phyloP scores from a whole-genome alignment of 1,139 yeast species.

The Suhomyces choctaworum region DNA sequence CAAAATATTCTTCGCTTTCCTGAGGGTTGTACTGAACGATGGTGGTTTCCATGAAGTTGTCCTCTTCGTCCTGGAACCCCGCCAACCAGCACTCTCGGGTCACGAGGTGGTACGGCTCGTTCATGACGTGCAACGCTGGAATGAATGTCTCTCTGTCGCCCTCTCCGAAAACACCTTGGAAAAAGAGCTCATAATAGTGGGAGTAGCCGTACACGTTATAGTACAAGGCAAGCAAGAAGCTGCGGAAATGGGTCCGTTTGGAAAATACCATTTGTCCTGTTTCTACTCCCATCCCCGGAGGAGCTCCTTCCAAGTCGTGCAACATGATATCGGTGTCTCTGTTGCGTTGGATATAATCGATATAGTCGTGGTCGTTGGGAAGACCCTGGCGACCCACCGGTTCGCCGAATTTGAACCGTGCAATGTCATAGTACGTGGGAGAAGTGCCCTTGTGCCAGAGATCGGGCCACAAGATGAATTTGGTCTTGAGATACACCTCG shows the following conservation, averaged over 20 bases:
- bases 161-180: slow-evolving; percentile 39
- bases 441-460: slow-evolving; percentile 25
- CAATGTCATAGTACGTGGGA: slow-evolving; percentile 20
- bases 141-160: slow-evolving; percentile 44
- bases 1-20: slow-evolving; percentile 14
- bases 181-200: slow-evolving; percentile 33
- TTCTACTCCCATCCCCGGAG: slow-evolving; percentile 32
- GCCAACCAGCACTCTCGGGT: slow-evolving; percentile 20
- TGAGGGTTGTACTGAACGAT: slow-evolving; percentile 23
- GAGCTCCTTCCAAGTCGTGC: slow-evolving; percentile 37
- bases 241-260: slow-evolving; percentile 29
- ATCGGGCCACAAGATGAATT: slow-evolving; percentile 27
- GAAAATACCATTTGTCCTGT: slow-evolving; percentile 39
- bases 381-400: slow-evolving; percentile 18
- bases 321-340: slow-evolving; percentile 22
- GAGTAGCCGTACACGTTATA: slow-evolving; percentile 32
- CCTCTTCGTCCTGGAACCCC: slow-evolving; percentile 12
- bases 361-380: slow-evolving; percentile 17
- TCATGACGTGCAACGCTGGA: slow-evolving; percentile 39
- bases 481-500: slow-evolving; percentile 16
- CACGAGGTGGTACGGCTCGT: slow-evolving; percentile 35
- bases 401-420: slow-evolving; percentile 22
- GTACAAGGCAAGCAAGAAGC: slow-evolving; percentile 32
- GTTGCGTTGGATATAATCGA: slow-evolving; percentile 18
- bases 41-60: slow-evolving; percentile 20